Evolutionary conservation across 2,329 filamentous ascomycete species (phyloP).

Genomic region (Plectosphaerella cucumerina): DNA sequence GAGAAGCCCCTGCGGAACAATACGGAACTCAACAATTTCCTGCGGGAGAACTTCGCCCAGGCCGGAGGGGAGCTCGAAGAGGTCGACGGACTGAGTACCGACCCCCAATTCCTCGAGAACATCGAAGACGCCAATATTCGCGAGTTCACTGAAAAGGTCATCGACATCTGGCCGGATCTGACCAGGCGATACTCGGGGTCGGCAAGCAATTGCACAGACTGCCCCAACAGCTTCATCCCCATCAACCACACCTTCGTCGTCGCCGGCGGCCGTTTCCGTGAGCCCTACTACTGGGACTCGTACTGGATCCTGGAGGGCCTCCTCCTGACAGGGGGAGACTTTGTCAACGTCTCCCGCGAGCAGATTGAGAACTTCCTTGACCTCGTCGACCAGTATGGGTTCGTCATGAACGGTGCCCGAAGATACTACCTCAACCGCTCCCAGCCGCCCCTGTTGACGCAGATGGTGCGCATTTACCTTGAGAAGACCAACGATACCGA

Average conservation of each 20-base stretch:
- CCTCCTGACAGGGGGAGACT: conserved; percentile 59
- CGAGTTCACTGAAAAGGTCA: conserved; percentile 60
- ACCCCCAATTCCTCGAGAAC: conserved; percentile 53
- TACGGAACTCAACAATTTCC: conserved; percentile 56
- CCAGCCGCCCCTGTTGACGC: conserved; percentile 61
- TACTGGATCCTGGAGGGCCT: conserved; percentile 63
- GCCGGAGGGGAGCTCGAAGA: conserved; percentile 59
- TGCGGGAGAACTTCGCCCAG: conserved; percentile 58
- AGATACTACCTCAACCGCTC: conserved; percentile 65
- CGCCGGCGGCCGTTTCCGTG: conserved; percentile 65
- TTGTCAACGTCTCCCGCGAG: conserved; percentile 59
- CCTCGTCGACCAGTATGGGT: conserved; percentile 59
- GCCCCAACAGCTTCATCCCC: conserved; percentile 62
- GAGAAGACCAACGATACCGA: conserved; percentile 60
- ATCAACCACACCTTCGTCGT: conserved; percentile 67
- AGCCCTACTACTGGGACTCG: conserved; percentile 69
- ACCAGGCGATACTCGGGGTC: conserved; percentile 54
- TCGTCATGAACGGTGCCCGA: conserved; percentile 65
- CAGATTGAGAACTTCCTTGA: conserved; percentile 69
- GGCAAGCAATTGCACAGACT: conserved; percentile 50
- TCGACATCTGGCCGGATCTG: conserved; percentile 65
- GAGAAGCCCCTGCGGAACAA: conserved; percentile 59
- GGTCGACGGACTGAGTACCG: conserved; percentile 49
- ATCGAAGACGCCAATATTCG: conserved; percentile 54
- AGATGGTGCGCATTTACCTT: conserved; percentile 63